Percentiles rank a stretch among this genome's conserved stretches.
Evolutionary conservation across 495 filamentous ascomycete genomes (phyloP).

Genomic region (Pyronema omphalodes): DNA sequence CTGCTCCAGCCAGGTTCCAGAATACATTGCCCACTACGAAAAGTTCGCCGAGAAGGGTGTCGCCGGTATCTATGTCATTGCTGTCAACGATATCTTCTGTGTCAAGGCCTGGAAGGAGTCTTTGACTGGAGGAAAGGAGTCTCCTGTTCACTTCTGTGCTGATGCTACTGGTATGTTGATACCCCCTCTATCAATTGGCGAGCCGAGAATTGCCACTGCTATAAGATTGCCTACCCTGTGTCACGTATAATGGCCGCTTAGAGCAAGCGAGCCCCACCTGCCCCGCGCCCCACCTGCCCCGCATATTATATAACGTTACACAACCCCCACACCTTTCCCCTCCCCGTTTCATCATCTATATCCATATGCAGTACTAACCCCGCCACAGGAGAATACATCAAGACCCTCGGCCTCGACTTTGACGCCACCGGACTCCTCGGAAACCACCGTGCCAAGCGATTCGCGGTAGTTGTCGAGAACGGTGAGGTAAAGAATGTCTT

Average conservation of each 20-base stretch:
- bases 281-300: too few relatives aligned
- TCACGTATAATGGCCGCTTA: background rate
- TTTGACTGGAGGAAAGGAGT: constrained; percentile 6
- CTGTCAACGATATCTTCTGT: constrained; percentile 24
- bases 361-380: background rate
- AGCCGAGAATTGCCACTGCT: too few relatives aligned
- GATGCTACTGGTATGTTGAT: constrained; percentile 44
- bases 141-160: constrained; percentile 58
- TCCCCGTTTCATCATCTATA: background rate
- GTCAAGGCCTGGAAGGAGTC: constrained; percentile 22
- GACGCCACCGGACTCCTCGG: constrained; percentile 75
- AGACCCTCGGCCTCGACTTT: constrained; percentile 71
- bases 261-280: too few relatives aligned
- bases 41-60: constrained; percentile 14
- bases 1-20: constrained; percentile 20
- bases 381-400: constrained; percentile 44
- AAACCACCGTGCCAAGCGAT: constrained; percentile 66
- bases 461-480: constrained; percentile 56
- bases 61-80: constrained; percentile 16
- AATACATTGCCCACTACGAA: constrained; percentile 12
- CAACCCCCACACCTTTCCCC: background rate
- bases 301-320: too few relatives aligned
- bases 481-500: constrained; percentile 48
- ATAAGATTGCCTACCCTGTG: too few relatives aligned
- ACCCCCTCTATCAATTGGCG: background rate